Evolutionary conservation across 345 rosid genomes (phyloP), one percentile per base, ranked within the genome.

Genomic region (Toxicodendron radicans): DNA sequence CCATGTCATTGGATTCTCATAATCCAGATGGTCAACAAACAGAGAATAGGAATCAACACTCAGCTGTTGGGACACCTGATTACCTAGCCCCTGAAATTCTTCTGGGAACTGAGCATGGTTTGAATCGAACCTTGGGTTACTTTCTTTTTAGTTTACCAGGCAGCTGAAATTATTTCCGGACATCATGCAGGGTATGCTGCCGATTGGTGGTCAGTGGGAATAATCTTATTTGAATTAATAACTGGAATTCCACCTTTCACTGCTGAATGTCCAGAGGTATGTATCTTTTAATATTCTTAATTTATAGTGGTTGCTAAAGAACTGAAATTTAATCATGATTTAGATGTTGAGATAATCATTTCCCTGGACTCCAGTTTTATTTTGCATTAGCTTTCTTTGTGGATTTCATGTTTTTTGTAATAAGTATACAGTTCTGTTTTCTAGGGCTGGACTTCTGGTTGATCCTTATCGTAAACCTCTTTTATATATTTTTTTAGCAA

Each of bases 171-270:
- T 71, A 78, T 45, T 73, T 73, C 71, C n/a, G 66, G 74, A 27
- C 74, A 64, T 72, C 53, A 54, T 83, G 76, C 93, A 92, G 97
- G 94, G 75, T 88, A 84, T 81, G 88, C 94, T 75, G 81, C 90
- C 0, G 94, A 92, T 71, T 92, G 97, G 97, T 92, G 97, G 97
- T 92, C 97, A 24, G 92, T 86, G 68, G 97, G 97, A 83, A 92
- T 92, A 79, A 87, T 92, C 79, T 81, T 92, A 73, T 92, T 88
- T 75, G 97, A 92, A 78, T 71, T 88, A 51, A 83, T 92, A 58
- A 90, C 91, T 43, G 97, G 97, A 79, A 80, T 90, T 81, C 97
- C 97, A 77, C 97, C 97, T 61, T 90, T 90, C 77, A 80, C 86
- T 71, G 94, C 92, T 73, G 82, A 87, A 49, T 52, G 78, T 62